phyloP scores from a whole-genome alignment of 257 asterid genomes.

The Solanum clarkiae region DNA sequence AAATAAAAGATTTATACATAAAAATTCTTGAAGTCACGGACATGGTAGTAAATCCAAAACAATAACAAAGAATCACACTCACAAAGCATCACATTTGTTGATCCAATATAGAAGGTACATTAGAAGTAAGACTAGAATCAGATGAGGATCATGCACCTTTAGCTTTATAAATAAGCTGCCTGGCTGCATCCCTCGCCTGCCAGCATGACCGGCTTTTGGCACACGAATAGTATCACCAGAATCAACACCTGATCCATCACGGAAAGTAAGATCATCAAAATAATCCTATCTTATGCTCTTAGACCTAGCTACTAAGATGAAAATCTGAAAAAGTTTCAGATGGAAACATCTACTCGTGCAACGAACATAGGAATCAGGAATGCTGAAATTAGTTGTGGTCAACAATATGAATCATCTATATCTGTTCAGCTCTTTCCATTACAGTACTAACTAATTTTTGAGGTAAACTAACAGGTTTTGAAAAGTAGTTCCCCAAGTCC shows the following conservation, averaged over 20 bases:
- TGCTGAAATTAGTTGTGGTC: background rate
- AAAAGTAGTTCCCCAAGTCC: background rate
- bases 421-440: background rate
- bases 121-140: background rate
- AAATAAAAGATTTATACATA: background rate
- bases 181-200: conserved; percentile 49
- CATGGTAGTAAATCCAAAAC: background rate
- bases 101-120: background rate
- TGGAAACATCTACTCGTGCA: background rate
- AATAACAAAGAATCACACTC: background rate
- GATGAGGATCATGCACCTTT: conserved; percentile 31
- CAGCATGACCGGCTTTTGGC: conserved; percentile 73
- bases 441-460: background rate
- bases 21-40: background rate
- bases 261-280: background rate
- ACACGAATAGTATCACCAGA: conserved; percentile 77
- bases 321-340: background rate
- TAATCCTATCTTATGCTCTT: background rate
- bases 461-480: background rate
- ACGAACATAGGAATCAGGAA: background rate
- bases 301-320: background rate
- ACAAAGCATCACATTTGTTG: background rate
- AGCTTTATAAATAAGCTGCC: conserved; percentile 63
- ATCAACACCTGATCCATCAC: conserved; percentile 58
- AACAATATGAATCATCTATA: background rate